Base-by-base conservation (phyloP, 352 stramenopile species). In the Phytophthora nicotianae region DNA sequence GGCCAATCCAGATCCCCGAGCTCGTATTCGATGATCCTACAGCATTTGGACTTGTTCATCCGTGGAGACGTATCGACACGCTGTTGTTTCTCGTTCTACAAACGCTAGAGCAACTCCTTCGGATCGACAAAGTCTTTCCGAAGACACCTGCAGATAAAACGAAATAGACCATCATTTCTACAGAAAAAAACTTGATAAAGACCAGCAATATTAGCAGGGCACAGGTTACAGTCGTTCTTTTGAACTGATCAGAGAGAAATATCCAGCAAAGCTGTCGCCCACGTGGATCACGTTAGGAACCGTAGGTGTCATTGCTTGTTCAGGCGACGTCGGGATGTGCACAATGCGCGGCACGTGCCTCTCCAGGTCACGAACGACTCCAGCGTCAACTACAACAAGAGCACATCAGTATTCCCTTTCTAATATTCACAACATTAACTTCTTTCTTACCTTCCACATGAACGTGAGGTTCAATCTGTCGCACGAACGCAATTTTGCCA, bases 391-490 rank as follows among this genome's bases (percentile, higher is more conserved):
- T 93, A 46, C 41, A 56, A 55, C 11, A 59, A 51, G 38, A 57
- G 48, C 6, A 53, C 33, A 33, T 50, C 17, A 53, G 14, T 65
- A 27, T 35, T 14, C 38, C 35, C 24, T 14, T 17, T 20, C 37
- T 14, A 42, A 50, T n/a, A n/a, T n/a, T n/a, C n/a, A n/a, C n/a
- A n/a, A n/a, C n/a, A n/a, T n/a, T n/a, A n/a, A n/a, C n/a, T n/a
- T n/a, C n/a, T 48, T 21, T 5, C 46, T 32, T 23, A 95, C 87
- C 83, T 87, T 95, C 87, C 7, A 94, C 68, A 52, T 91, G 85
- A 40, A 94, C 61, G 26, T 91, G 81, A 41, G 87, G 87, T 67
- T 95, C 87, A 53, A 95, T 77, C 70, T 95, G 87, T n/a, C 87
- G 85, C 59, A 95, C 85, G 46, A 95, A 91, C 16, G 87, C 87